Evolutionary conservation across 2,329 filamentous ascomycete species (phyloP).

Genomic region (Acarospora socialis): DNA sequence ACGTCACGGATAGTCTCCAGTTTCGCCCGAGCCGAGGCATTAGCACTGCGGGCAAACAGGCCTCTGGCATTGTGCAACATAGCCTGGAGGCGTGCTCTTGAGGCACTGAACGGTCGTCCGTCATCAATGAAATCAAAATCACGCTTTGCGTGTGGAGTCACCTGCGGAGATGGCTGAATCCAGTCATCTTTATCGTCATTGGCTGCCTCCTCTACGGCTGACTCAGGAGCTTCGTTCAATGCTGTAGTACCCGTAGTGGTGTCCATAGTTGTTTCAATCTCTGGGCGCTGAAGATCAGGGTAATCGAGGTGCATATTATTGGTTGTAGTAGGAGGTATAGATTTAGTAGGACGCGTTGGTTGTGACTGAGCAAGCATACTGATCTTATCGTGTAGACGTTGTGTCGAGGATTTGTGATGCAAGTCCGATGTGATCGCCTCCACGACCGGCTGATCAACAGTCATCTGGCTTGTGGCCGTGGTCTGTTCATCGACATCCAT

Average conservation of each 20-base stretch:
- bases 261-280: no score
- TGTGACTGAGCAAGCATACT: conserved; percentile 51
- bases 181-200: conserved; percentile 43
- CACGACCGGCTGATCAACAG: conserved; percentile 33
- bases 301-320: conserved; percentile 20
- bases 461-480: conserved; percentile 27
- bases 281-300: conserved; percentile 14
- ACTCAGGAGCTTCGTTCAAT: no score
- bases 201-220: conserved; percentile 15
- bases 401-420: conserved; percentile 84
- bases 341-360: conserved; percentile 31
- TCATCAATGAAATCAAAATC: conserved; percentile 58
- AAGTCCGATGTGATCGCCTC: conserved; percentile 39
- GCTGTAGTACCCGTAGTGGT: no score
- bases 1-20: conserved; percentile 36
- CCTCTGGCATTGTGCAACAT: conserved; percentile 79
- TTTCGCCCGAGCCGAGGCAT: conserved; percentile 43
- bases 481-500: conserved; percentile 41
- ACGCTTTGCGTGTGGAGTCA: no score
- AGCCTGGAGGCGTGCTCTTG: conserved; percentile 84
- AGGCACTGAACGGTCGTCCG: conserved; percentile 76
- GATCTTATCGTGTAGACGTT: conserved; percentile 84
- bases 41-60: conserved; percentile 62
- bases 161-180: conserved; percentile 43
- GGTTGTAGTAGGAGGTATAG: conserved; percentile 24